A percentile compares a stretch with the other conserved stretches of the same genome.
Evolutionary conservation across 2,329 filamentous ascomycete species (phyloP).

Genomic region (Colletotrichum tropicicola): DNA sequence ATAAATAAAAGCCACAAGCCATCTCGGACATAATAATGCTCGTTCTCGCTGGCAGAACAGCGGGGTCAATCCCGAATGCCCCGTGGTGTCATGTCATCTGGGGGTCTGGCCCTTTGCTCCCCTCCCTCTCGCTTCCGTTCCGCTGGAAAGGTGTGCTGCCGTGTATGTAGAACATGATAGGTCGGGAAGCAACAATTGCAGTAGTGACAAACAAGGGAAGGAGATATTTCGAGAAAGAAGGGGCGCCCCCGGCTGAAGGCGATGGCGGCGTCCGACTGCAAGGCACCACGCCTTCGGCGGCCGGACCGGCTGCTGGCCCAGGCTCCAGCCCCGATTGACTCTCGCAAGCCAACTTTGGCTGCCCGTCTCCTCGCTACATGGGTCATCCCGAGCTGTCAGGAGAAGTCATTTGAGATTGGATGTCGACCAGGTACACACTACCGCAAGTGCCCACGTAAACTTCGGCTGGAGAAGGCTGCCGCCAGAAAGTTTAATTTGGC

Average conservation of each 20-base stretch:
- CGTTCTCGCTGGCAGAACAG: background rate
- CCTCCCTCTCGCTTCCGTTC: background rate
- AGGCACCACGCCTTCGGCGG: slow-evolving; percentile 4
- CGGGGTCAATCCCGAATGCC: background rate
- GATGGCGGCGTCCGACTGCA: slow-evolving; percentile 14
- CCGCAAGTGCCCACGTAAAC: background rate
- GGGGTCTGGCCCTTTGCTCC: background rate
- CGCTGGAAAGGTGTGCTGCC: background rate
- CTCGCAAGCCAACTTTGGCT: background rate
- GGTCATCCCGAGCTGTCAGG: background rate
- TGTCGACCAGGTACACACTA: background rate
- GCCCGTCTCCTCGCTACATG: background rate
- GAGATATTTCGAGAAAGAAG: slow-evolving; percentile 13
- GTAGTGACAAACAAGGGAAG: slow-evolving; percentile 13
- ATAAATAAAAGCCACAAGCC: background rate
- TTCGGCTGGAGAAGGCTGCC: background rate
- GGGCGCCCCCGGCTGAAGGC: too few species aligned
- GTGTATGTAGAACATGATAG: background rate
- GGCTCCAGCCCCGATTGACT: slow-evolving; percentile 13
- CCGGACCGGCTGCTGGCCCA: slow-evolving; percentile 4
- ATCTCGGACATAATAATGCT: background rate
- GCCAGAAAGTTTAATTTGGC: slow-evolving; percentile 13
- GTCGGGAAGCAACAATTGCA: background rate
- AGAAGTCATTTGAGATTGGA: background rate
- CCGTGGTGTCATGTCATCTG: background rate